phyloP scores from a whole-genome alignment of 345 rosid species.

The Linum usitatissimum region DNA sequence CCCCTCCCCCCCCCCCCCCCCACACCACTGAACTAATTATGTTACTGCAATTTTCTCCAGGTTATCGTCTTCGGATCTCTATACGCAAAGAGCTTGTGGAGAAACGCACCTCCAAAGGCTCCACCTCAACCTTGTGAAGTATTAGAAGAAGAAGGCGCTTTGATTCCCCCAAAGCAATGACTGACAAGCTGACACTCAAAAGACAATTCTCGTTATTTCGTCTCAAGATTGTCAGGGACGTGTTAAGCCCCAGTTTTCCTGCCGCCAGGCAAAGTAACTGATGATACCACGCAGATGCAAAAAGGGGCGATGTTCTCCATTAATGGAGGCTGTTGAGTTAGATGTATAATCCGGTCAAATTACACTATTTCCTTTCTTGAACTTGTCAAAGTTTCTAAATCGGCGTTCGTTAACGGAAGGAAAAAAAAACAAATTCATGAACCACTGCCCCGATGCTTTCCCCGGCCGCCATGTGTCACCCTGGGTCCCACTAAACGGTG shows the following conservation, averaged over 20 bases:
- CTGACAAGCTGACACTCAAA: conserved; percentile 4
- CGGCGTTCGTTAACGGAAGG: neutral
- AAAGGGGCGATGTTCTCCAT: no score
- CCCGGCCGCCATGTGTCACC: neutral
- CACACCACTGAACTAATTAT: neutral
- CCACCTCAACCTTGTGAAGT: conserved; percentile 25
- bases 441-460: neutral
- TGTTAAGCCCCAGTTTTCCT: conserved; percentile 9
- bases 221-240: neutral
- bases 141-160: conserved; percentile 29
- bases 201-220: neutral
- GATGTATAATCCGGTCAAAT: neutral
- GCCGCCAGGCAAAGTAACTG: neutral
- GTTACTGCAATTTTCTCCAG: conserved; percentile 14
- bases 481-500: neutral
- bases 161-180: conserved; percentile 25
- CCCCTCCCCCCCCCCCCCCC: no score
- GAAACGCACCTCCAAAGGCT: conserved; percentile 25
- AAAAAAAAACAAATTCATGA: neutral
- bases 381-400: no score
- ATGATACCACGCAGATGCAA: neutral
- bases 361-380: neutral
- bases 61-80: conserved; percentile 68
- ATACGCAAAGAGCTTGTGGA: conserved; percentile 45
- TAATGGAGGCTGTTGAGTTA: neutral